A percentile compares a stretch with the other conserved stretches of the same genome.
Evolutionary conservation across 768 basidiomycete species (phyloP).

Genomic region (Kockovaella imperatae): DNA sequence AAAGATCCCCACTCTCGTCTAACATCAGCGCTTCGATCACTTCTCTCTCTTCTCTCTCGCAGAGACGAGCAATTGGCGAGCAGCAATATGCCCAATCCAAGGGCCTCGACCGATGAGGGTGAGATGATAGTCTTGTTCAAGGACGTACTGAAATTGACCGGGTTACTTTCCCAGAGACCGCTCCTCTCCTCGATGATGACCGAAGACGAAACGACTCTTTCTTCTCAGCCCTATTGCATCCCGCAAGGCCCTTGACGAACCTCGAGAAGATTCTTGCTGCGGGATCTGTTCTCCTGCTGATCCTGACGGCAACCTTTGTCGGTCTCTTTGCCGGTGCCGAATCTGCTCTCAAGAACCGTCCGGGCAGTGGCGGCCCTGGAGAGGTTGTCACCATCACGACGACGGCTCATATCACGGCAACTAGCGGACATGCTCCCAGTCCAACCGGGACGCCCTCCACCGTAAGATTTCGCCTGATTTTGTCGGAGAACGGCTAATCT

Average conservation of each 20-base stretch:
- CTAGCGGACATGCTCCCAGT: conserved; percentile 29
- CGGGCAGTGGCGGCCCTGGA: not conserved
- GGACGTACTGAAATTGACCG: not conserved
- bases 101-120: conserved; percentile 43
- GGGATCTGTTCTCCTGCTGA: conserved; percentile 64
- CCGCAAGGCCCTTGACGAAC: conserved; percentile 56
- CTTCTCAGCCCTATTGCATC: conserved; percentile 24
- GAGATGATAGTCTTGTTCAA: not conserved
- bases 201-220: conserved; percentile 8
- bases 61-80: not conserved
- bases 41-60: too few relatives aligned
- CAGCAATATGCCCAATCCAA: conserved; percentile 32
- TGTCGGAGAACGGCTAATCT: conserved; percentile 2
- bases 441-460: conserved; percentile 34
- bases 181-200: conserved; percentile 37
- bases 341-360: conserved; percentile 55
- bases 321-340: conserved; percentile 87
- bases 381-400: conserved; percentile 20
- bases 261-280: conserved; percentile 75
- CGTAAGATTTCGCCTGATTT: conserved; percentile 10
- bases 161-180: conserved; percentile 29
- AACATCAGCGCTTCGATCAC: too few relatives aligned
- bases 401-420: conserved; percentile 30
- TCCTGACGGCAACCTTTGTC: conserved; percentile 78
- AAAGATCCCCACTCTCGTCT: too few relatives aligned